A percentile compares a stretch with the other conserved stretches of the same genome.
Conservation (phyloP, 2,329 filamentous ascomycete genomes). For the Fusarium algeriense region DNA sequence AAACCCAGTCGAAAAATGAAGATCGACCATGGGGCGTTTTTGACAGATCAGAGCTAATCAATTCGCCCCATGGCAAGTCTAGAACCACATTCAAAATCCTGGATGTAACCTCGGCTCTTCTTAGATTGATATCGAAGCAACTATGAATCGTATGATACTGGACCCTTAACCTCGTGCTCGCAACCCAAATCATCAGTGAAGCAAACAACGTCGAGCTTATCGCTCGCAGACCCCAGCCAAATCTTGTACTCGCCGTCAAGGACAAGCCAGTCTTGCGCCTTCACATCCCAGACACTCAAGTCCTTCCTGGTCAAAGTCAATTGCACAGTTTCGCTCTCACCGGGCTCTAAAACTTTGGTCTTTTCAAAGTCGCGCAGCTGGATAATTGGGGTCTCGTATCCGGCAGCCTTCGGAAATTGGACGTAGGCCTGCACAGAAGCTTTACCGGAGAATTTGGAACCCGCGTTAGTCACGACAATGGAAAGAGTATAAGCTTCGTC, state of each 20-base stretch:
- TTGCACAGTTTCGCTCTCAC: slow-evolving; percentile 64
- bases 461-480: slow-evolving; percentile 66
- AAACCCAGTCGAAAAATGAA: background rate
- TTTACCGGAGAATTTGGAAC: slow-evolving; percentile 57
- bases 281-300: slow-evolving; percentile 78
- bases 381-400: slow-evolving; percentile 72
- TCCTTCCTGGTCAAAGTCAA: slow-evolving; percentile 75
- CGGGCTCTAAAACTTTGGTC: slow-evolving; percentile 65
- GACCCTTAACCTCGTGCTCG: slow-evolving; percentile 27
- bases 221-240: slow-evolving; percentile 57
- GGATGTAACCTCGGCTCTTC: background rate
- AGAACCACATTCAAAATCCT: background rate
- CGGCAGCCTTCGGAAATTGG: slow-evolving; percentile 54
- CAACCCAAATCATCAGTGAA: slow-evolving; percentile 48
- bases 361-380: slow-evolving; percentile 82
- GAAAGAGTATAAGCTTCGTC: slow-evolving; percentile 59
- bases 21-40: slow-evolving; percentile 13
- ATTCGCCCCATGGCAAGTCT: background rate
- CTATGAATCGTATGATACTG: slow-evolving; percentile 29
- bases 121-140: background rate
- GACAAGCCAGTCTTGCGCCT: slow-evolving; percentile 75
- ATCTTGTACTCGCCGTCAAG: slow-evolving; percentile 55
- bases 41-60: slow-evolving; percentile 5
- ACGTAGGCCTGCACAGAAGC: slow-evolving; percentile 62
- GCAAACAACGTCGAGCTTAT: slow-evolving; percentile 51